phyloP scores from a whole-genome alignment of 192 early-diverging fungal genomes.

The Coemansia sp. region DNA sequence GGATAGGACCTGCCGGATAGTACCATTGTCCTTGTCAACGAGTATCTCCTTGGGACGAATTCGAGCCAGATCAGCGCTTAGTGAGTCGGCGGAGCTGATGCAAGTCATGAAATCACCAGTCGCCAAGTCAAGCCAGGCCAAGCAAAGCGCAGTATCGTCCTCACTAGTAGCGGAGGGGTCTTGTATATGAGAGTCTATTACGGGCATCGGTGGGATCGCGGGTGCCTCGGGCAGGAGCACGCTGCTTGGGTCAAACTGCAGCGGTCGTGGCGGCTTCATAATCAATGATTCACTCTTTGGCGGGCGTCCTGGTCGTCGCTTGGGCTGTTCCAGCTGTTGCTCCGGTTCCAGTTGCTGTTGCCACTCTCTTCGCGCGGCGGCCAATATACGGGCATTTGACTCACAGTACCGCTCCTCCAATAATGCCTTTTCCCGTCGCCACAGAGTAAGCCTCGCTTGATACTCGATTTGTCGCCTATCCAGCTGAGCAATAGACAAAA shows the following conservation, averaged over 20 bases:
- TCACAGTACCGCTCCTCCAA: conserved; percentile 1
- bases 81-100: conserved; percentile 45
- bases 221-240: conserved; percentile 22
- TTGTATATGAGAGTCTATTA: not conserved
- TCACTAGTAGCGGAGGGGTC: not conserved
- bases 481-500: conserved; percentile 63
- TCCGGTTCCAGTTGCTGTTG: not conserved
- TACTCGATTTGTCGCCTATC: conserved; percentile 15
- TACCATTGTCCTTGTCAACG: conserved; percentile 37
- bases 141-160: conserved; percentile 51
- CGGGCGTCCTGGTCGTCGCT: conserved; percentile 12
- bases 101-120: conserved; percentile 86
- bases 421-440: conserved; percentile 12
- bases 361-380: conserved; percentile 16
- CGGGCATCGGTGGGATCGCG: conserved; percentile 19
- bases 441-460: not conserved
- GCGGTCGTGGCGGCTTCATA: conserved; percentile 13
- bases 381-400: not conserved
- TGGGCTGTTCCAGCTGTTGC: not conserved
- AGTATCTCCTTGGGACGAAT: conserved; percentile 88
- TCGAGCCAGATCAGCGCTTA: conserved; percentile 74
- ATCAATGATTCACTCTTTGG: conserved; percentile 6
- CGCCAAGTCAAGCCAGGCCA: conserved; percentile 91
- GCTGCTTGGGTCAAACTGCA: conserved; percentile 23
- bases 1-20: conserved; percentile 5